Percentiles rank a stretch among this genome's conserved stretches.
Evolutionary conservation across 805 yeast genomes (phyloP).

Genomic region (Pichia occidentalis): DNA sequence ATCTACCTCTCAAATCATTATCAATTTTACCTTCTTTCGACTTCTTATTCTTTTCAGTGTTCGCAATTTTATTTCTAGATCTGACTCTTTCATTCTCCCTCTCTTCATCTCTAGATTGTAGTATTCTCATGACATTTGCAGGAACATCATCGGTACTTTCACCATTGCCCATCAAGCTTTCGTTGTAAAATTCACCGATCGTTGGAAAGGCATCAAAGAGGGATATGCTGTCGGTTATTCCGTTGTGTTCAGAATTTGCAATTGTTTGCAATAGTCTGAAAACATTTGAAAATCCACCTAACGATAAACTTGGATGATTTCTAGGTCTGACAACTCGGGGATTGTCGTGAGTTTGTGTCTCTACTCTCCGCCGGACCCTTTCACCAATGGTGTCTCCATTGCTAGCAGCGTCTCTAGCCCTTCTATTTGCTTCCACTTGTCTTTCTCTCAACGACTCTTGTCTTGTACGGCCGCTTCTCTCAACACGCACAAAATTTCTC

Average conservation of each 20-base stretch:
- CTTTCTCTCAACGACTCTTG: slow-evolving; percentile 3
- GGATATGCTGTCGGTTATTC: neutral
- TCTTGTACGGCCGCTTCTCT: neutral
- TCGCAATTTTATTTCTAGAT: slow-evolving; percentile 18
- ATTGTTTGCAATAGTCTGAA: slow-evolving; percentile 4
- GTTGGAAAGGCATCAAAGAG: neutral
- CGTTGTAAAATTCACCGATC: too few species aligned
- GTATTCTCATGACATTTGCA: slow-evolving; percentile 24
- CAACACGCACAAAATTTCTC: neutral
- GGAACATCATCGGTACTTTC: slow-evolving; percentile 25
- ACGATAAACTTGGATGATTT: neutral
- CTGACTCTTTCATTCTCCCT: slow-evolving; percentile 24
- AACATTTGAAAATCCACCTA: slow-evolving; percentile 1
- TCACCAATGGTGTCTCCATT: neutral
- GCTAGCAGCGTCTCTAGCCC: slow-evolving; percentile 6
- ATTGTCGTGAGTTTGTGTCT: neutral
- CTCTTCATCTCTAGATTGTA: slow-evolving; percentile 24
- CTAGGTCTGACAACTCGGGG: neutral
- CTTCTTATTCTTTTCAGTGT: slow-evolving; percentile 15
- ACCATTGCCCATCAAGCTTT: too few species aligned
- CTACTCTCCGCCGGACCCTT: neutral
- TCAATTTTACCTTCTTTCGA: slow-evolving; percentile 15
- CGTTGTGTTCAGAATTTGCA: neutral
- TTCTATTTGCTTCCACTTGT: slow-evolving; percentile 3
- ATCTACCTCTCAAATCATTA: slow-evolving; percentile 11